These are phyloP conservation scores for Mortierella sp. DNA, from an alignment of 371 early-diverging fungal genomes.

Conservation along the genomic window DNA sequence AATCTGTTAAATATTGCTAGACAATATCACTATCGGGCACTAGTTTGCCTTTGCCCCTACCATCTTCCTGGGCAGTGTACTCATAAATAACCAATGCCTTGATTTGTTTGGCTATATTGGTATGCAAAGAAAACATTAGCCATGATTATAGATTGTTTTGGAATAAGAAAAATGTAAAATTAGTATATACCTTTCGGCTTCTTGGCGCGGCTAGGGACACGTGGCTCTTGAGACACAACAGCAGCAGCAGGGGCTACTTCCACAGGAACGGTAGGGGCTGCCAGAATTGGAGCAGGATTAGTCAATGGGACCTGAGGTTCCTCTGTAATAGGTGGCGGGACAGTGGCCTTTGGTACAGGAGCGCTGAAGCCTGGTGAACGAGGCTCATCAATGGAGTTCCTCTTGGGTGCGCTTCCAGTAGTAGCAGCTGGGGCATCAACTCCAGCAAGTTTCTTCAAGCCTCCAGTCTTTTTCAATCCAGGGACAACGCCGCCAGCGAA, in stretches of 20 bases:
- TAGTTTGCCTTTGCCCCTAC: conserved; percentile 39
- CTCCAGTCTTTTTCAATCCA: conserved; percentile 48
- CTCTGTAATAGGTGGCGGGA: conserved; percentile 26
- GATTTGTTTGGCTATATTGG: conserved; percentile 43
- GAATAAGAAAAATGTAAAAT: not conserved
- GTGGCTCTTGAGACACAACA: conserved; percentile 30
- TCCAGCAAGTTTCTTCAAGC: conserved; percentile 21
- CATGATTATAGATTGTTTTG: not conserved
- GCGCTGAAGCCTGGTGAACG: conserved; percentile 27
- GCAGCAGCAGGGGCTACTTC: conserved; percentile 13
- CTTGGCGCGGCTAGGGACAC: conserved; percentile 39
- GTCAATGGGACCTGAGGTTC: conserved; percentile 12
- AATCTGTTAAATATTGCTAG: not conserved
- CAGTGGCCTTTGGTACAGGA: conserved; percentile 17
- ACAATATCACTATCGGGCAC: not conserved
- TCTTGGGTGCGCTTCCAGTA: conserved; percentile 15
- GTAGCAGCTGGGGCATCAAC: conserved; percentile 1
- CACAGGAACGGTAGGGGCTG: conserved; percentile 16
- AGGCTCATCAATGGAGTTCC: conserved; percentile 40
- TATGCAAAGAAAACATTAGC: not conserved
- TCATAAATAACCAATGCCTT: conserved; percentile 70
- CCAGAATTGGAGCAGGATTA: conserved; percentile 27
- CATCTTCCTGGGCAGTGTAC: conserved; percentile 69
- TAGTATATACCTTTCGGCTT: conserved; percentile 28
- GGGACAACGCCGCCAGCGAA: conserved; percentile 75